These are phyloP conservation scores for Chaetomium sp. DNA, from an alignment of 2,329 filamentous ascomycete genomes.

Conservation along the genomic window DNA sequence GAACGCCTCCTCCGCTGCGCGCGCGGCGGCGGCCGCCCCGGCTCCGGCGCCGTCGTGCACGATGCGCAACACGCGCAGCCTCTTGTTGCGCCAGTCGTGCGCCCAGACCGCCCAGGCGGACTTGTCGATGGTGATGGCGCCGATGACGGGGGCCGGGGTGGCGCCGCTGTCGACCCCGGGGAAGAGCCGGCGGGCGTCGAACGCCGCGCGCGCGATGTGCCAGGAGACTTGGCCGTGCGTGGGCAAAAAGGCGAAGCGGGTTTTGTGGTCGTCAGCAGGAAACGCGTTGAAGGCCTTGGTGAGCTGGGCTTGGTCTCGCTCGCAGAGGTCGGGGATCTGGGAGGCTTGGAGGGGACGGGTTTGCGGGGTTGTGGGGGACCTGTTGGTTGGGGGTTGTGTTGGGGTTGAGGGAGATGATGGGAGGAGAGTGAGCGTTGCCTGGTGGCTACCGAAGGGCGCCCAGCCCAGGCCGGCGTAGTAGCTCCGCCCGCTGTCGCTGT, in stretches of 20 bases:
- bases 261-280: conserved; percentile 35
- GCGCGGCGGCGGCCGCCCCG: conserved; percentile 5
- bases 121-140: conserved; percentile 36
- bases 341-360: conserved; percentile 34
- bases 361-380: neutral
- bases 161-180: neutral
- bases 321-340: conserved; percentile 36
- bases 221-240: conserved; percentile 38
- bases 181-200: conserved; percentile 35
- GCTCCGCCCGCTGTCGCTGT: conserved; percentile 40
- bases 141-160: conserved; percentile 12
- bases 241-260: conserved; percentile 42
- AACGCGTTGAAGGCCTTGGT: conserved; percentile 32
- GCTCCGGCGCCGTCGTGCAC: conserved; percentile 19
- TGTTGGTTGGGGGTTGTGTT: neutral
- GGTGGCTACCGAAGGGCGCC: conserved; percentile 39
- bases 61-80: conserved; percentile 39
- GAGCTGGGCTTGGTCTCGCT: conserved; percentile 36
- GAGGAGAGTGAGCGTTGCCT: conserved; percentile 41
- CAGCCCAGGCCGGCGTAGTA: conserved; percentile 43
- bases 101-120: conserved; percentile 42
- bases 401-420: conserved; percentile 1
- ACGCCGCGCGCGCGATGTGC: conserved; percentile 40
- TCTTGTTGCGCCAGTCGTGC: conserved; percentile 41
- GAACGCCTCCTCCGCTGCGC: conserved; percentile 34